phyloP scores from a whole-genome alignment of 2,329 filamentous ascomycete species.

The Zymoseptoria ardabiliae region DNA sequence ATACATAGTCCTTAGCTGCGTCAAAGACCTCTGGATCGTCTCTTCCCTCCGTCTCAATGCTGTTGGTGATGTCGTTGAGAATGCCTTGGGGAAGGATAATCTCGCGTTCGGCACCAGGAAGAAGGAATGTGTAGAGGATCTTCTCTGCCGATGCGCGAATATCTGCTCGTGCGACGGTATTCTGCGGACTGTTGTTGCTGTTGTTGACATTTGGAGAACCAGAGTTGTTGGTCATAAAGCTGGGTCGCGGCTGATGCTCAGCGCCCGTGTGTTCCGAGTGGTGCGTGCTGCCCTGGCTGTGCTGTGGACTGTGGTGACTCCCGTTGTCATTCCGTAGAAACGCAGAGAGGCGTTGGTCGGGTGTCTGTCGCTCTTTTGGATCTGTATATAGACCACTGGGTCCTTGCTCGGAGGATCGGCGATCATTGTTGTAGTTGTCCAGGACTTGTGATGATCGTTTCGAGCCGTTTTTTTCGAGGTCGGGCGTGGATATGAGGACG shows the following conservation, averaged over 20 bases:
- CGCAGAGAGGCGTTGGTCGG: slow-evolving; percentile 84
- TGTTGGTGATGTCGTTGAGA: slow-evolving; percentile 72
- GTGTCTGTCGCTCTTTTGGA: slow-evolving; percentile 47
- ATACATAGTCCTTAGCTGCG: slow-evolving; percentile 96
- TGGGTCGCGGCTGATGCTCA: slow-evolving; percentile 47
- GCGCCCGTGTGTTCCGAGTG: slow-evolving; percentile 23
- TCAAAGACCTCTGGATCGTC: slow-evolving; percentile 98
- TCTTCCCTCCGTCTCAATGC: slow-evolving; percentile 83
- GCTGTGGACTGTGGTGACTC: slow-evolving; percentile 41
- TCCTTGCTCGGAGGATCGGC: slow-evolving; percentile 27
- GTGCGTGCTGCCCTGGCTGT: slow-evolving; percentile 37
- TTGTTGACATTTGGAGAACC: slow-evolving; percentile 35
- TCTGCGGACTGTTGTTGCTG: slow-evolving; percentile 74
- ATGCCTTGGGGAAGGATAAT: slow-evolving; percentile 88
- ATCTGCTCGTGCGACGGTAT: slow-evolving; percentile 80
- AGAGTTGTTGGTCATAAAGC: slow-evolving; percentile 52
- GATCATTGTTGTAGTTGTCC: slow-evolving; percentile 50
- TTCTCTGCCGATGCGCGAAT: slow-evolving; percentile 92
- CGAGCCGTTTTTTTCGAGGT: slow-evolving; percentile 69
- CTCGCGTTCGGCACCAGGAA: slow-evolving; percentile 92
- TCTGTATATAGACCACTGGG: slow-evolving; percentile 29
- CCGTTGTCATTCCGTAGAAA: slow-evolving; percentile 54
- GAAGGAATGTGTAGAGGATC: slow-evolving; percentile 94
- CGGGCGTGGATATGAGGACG: slow-evolving; percentile 85
- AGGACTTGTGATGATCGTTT: slow-evolving; percentile 78